Percentiles rank a stretch among this genome's conserved stretches.
Conservation (phyloP, 495 filamentous ascomycete genomes). For the Hypomontagnella submonticulosa region DNA sequence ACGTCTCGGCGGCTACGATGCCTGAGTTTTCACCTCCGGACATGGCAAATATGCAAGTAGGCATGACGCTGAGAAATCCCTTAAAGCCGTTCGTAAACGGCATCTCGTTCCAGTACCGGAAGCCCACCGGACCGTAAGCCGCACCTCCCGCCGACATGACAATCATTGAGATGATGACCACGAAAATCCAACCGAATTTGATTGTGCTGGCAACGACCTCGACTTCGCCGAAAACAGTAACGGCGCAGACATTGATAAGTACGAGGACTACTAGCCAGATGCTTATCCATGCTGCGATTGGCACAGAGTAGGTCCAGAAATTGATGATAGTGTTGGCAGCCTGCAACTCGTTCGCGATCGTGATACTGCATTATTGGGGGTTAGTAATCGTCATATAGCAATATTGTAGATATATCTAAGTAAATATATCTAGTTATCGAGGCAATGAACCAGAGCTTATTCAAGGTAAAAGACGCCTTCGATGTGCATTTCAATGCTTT, state of each 20-base stretch:
- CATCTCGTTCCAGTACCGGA: conserved; percentile 63
- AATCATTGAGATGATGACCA: conserved; percentile 70
- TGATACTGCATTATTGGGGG: conserved; percentile 52
- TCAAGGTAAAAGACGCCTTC: too few species aligned
- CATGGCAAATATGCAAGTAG: conserved; percentile 71
- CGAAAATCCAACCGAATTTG: conserved; percentile 71
- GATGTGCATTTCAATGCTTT: not conserved
- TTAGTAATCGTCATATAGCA: conserved; percentile 8
- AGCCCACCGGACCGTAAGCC: conserved; percentile 51
- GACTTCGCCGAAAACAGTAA: conserved; percentile 71
- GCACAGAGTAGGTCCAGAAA: conserved; percentile 66
- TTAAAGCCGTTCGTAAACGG: conserved; percentile 69
- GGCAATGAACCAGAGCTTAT: not conserved
- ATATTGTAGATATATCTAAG: not conserved
- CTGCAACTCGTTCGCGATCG: conserved; percentile 71
- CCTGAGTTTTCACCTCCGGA: conserved; percentile 69
- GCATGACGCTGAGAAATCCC: conserved; percentile 70
- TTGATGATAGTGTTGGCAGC: conserved; percentile 72
- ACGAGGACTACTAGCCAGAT: conserved; percentile 73
- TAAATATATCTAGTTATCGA: not conserved
- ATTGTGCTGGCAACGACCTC: conserved; percentile 72
- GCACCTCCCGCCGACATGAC: conserved; percentile 68
- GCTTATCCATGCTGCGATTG: conserved; percentile 63
- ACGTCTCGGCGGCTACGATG: conserved; percentile 68
- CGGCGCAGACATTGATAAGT: conserved; percentile 69